Evolutionary conservation across 2,329 filamentous ascomycete genomes (phyloP), one percentile per base, ranked within the genome.

Genomic region (Xylariaceae sp.): DNA sequence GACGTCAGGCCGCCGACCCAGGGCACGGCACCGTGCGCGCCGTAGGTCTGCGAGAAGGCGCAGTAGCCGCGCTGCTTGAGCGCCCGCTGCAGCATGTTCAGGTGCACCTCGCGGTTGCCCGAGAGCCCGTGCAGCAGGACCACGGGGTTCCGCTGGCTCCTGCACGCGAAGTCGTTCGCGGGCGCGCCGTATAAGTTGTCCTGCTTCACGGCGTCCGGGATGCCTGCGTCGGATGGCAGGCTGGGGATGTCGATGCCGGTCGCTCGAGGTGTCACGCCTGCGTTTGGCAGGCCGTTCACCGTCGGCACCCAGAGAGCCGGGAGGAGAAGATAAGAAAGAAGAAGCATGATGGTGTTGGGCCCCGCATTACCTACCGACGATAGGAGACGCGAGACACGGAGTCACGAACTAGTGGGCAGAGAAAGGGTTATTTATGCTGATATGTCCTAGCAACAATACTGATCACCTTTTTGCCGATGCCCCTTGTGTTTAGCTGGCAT

Each of bases 71-170:
- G 65, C 14, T 45, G 44, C 40, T 67, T 64, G 41, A 70, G 65
- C 51, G 61, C 62, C 57, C 57, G 54, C 40, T 68, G 66, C 9
- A 70, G 55, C 40, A 62, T 54, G 54, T 69, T 67, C 16, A 69
- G 63, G 50, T 68, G 64, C n/a, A 62, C 56, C 2, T 67, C 52
- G 44, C 61, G 62, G 52, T 60, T 55, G 9, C 65, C 61, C 3
- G 62, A 63, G 7, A 69, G 64, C 5, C 66, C 67, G 62, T 84
- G 81, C 67, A 87, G 60, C 54, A 85, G 62, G 71, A 77, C 49
- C 69, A 83, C 63, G 75, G 82, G 60, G 29, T 65, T 67, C 20
- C 56, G 62, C n/a, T 65, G 41, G 16, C 61, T 62, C 21, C 45
- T 45, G 57, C 65, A 71, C 47, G 59, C 44, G 57, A 66, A 68